Percentiles rank a stretch among this genome's conserved stretches.
Conservation (phyloP, 305 asterid species). For the Fraxinus paxiana region DNA sequence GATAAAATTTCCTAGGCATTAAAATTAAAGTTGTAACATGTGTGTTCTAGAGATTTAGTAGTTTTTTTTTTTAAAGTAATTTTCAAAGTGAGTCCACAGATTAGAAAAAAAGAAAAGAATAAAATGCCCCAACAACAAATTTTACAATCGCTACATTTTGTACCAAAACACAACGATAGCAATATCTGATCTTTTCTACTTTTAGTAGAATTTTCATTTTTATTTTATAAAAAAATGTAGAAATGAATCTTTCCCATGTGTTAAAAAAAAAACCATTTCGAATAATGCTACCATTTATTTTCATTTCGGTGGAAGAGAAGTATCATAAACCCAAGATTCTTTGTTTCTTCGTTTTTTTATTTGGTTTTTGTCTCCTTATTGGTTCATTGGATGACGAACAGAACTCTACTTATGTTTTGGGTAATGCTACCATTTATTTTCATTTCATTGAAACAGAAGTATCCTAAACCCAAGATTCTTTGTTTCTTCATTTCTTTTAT, state of each 20-base stretch:
- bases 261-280: neutral
- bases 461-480: neutral
- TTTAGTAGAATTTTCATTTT: neutral
- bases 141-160: neutral
- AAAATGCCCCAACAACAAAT: neutral
- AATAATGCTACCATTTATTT: neutral
- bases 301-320: neutral
- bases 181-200: neutral
- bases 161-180: neutral
- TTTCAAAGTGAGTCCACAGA: neutral
- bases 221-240: neutral
- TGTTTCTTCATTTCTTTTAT: neutral
- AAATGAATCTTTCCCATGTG: neutral
- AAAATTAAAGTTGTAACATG: neutral
- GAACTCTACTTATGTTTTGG: neutral
- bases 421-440: neutral
- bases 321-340: neutral
- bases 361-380: too few relatives aligned
- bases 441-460: neutral
- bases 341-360: neutral
- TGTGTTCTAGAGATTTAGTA: neutral
- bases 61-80: neutral
- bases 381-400: too few relatives aligned
- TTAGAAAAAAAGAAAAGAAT: neutral
- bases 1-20: neutral